Evolutionary conservation across 306 rosid species (phyloP).

Genomic region (Rubus parviflorus): DNA sequence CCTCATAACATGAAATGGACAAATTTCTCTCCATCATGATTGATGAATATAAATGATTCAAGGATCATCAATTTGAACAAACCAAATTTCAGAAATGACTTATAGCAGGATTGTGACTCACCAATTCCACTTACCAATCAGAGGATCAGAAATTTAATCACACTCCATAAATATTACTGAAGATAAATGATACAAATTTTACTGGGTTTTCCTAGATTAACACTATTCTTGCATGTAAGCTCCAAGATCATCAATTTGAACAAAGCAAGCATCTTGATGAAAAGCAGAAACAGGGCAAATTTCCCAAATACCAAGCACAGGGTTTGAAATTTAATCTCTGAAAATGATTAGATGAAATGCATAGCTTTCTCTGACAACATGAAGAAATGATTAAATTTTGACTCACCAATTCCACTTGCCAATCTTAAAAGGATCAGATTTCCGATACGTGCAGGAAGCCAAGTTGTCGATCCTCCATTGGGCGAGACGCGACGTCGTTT

Average conservation of each 20-base stretch:
- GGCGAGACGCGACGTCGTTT: conserved; percentile 91
- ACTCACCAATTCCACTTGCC: conserved; percentile 94
- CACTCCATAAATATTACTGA: not conserved
- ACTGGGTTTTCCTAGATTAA: not conserved
- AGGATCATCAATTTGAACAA: not conserved
- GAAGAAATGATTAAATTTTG: not conserved
- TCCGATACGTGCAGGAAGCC: conserved; percentile 90
- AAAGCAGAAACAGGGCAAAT: not conserved
- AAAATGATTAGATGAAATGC: no score
- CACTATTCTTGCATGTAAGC: not conserved
- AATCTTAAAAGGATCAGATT: conserved; percentile 95
- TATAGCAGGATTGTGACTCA: conserved; percentile 2
- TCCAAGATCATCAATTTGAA: not conserved
- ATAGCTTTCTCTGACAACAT: not conserved
- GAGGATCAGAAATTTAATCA: conserved; percentile 55
- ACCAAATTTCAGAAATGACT: not conserved
- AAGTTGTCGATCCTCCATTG: conserved; percentile 97
- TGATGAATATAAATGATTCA: not conserved
- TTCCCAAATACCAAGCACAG: not conserved
- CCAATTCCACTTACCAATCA: conserved; percentile 91
- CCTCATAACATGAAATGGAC: not conserved
- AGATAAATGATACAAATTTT: not conserved
- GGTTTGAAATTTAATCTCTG: not conserved
- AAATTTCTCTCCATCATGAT: not conserved
- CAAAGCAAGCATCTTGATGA: not conserved